Conservation (phyloP, 169 alveolate species). For the Plasmodium malariae region DNA sequence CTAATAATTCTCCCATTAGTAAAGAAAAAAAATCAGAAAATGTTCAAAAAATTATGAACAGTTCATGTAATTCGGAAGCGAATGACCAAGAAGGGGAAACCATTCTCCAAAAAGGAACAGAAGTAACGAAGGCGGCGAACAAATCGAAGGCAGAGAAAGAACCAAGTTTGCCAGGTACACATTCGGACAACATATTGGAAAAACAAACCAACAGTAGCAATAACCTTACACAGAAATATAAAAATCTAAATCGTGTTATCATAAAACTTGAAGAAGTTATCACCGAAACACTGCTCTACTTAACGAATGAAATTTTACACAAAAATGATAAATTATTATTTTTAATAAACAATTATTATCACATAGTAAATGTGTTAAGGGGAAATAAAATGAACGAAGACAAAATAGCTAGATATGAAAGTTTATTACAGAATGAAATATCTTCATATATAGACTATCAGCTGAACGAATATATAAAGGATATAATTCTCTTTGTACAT, state of each 20-base stretch:
- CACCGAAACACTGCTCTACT: neutral
- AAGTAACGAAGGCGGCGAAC: no score
- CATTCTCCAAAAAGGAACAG: neutral
- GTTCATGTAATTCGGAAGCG: neutral
- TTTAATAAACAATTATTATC: slow-evolving; percentile 55
- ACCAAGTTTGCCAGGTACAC: no score
- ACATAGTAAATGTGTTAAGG: slow-evolving; percentile 17
- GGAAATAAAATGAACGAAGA: slow-evolving; percentile 29
- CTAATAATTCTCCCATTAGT: neutral
- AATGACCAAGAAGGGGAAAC: neutral
- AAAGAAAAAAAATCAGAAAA: neutral
- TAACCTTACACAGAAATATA: slow-evolving; percentile 8
- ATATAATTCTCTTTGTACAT: slow-evolving; percentile 47
- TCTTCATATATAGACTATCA: slow-evolving; percentile 20
- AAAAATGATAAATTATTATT: slow-evolving; percentile 35
- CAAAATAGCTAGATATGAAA: slow-evolving; percentile 18
- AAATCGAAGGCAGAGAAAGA: no score
- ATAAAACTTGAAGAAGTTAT: slow-evolving; percentile 19
- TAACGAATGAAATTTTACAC: neutral
- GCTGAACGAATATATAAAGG: slow-evolving; percentile 27
- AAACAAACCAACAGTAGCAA: neutral
- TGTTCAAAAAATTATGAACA: neutral
- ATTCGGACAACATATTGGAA: no score
- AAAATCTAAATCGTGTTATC: slow-evolving; percentile 3
- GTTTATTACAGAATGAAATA: slow-evolving; percentile 31